phyloP scores from a whole-genome alignment of 768 basidiomycete genomes.

The Leccinellum luteum region DNA sequence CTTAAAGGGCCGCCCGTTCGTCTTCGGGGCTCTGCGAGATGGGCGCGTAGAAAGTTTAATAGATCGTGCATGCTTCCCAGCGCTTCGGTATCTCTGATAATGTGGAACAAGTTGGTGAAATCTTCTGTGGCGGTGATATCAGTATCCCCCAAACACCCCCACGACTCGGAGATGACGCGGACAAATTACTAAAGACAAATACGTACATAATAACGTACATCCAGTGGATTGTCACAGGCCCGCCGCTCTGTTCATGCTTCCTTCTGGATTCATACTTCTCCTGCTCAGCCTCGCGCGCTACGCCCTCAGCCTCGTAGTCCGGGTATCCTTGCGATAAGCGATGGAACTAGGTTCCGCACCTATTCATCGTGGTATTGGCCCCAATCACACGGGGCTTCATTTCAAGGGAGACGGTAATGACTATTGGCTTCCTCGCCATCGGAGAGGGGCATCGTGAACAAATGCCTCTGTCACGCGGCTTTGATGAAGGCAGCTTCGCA shows the following conservation, averaged over 20 bases:
- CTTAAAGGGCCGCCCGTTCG: not conserved
- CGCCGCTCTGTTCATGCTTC: not conserved
- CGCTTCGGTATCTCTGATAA: not conserved
- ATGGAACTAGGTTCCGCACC: not conserved
- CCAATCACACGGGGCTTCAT: not conserved
- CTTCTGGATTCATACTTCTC: not conserved
- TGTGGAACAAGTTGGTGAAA: not conserved
- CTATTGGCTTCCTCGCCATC: not conserved
- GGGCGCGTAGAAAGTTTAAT: not conserved
- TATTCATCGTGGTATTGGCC: not conserved
- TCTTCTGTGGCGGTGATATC: not conserved
- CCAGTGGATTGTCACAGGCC: not conserved
- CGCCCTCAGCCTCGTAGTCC: not conserved
- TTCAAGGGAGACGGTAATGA: not conserved
- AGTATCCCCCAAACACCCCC: not conserved
- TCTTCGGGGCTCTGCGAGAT: not conserved
- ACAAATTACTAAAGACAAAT: not conserved
- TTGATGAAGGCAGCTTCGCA: too few species aligned
- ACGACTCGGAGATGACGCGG: not conserved
- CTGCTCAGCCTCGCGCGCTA: not conserved
- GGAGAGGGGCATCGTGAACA: not conserved
- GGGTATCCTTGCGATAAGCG: not conserved
- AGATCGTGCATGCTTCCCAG: not conserved
- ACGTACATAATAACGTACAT: not conserved
- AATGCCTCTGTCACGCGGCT: not conserved